Conservation (phyloP, 768 basidiomycete genomes). For the Imleria badia region DNA sequence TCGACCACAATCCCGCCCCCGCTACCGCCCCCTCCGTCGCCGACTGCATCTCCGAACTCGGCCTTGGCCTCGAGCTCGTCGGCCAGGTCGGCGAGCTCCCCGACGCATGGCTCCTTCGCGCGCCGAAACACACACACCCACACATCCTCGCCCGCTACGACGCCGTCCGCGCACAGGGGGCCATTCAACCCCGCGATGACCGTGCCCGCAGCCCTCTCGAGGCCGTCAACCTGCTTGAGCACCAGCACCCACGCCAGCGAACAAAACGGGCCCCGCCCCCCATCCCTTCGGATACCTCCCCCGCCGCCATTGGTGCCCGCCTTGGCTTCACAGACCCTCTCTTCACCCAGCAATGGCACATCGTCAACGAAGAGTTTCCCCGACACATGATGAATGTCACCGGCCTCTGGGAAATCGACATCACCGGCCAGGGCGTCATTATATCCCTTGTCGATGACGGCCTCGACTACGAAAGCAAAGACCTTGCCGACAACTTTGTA, state of each 20-base stretch:
- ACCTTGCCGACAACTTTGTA: slow-evolving; percentile 91
- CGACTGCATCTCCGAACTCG: slow-evolving; percentile 59
- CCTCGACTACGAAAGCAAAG: slow-evolving; percentile 83
- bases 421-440: slow-evolving; percentile 84
- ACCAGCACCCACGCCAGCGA: slow-evolving; percentile 66
- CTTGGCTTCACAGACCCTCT: slow-evolving; percentile 80
- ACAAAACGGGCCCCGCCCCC: slow-evolving; percentile 74
- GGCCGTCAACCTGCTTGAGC: slow-evolving; percentile 59
- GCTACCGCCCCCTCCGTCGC: slow-evolving; percentile 55
- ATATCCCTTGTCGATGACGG: slow-evolving; percentile 95
- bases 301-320: slow-evolving; percentile 52
- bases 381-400: slow-evolving; percentile 93
- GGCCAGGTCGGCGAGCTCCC: slow-evolving; percentile 83
- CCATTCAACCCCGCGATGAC: slow-evolving; percentile 36
- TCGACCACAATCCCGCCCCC: slow-evolving; percentile 58
- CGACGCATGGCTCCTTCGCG: slow-evolving; percentile 82
- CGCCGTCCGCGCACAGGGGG: slow-evolving; percentile 36
- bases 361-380: slow-evolving; percentile 82
- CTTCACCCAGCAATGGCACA: slow-evolving; percentile 89
- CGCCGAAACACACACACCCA: slow-evolving; percentile 33
- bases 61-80: slow-evolving; percentile 82
- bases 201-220: slow-evolving; percentile 47
- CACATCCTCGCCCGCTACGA: slow-evolving; percentile 50
- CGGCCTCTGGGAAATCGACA: slow-evolving; percentile 85
- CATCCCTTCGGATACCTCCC: slow-evolving; percentile 34